These are phyloP conservation scores for Rauvolfia tetraphylla DNA, from an alignment of 257 asterid species.

Conservation along the genomic window DNA sequence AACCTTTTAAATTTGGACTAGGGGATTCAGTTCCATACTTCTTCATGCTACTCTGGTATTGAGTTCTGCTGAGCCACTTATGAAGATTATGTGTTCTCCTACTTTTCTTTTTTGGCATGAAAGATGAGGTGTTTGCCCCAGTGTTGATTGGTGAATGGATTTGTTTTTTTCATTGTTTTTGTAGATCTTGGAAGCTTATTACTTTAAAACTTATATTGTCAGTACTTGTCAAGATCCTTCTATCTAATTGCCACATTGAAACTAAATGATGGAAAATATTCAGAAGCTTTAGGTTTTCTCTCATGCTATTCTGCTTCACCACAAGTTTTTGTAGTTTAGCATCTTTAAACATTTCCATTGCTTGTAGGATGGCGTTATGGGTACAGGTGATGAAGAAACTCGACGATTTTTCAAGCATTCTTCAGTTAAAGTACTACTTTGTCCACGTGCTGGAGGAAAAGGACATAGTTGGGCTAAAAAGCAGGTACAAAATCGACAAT, in stretches of 20 bases:
- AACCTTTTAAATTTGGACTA: background rate
- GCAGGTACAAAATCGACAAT: slow-evolving; percentile 28
- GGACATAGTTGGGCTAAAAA: slow-evolving; percentile 76
- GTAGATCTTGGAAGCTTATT: background rate
- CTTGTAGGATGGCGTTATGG: slow-evolving; percentile 77
- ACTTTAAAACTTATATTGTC: background rate
- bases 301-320: background rate
- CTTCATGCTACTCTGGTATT: background rate
- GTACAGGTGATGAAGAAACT: slow-evolving; percentile 82
- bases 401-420: slow-evolving; percentile 86
- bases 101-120: background rate
- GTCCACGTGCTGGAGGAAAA: slow-evolving; percentile 79
- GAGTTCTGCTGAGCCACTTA: background rate
- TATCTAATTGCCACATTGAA: background rate
- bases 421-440: slow-evolving; percentile 75
- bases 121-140: background rate
- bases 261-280: background rate
- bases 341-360: slow-evolving; percentile 8
- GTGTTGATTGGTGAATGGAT: background rate
- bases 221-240: background rate
- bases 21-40: background rate
- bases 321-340: background rate
- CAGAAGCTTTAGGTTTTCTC: background rate
- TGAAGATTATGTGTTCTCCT: background rate
- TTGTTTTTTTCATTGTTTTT: background rate